A percentile compares a stretch with the other conserved stretches of the same genome.
Conservation (phyloP, 768 basidiomycete species). For the Leccinum boreale region DNA sequence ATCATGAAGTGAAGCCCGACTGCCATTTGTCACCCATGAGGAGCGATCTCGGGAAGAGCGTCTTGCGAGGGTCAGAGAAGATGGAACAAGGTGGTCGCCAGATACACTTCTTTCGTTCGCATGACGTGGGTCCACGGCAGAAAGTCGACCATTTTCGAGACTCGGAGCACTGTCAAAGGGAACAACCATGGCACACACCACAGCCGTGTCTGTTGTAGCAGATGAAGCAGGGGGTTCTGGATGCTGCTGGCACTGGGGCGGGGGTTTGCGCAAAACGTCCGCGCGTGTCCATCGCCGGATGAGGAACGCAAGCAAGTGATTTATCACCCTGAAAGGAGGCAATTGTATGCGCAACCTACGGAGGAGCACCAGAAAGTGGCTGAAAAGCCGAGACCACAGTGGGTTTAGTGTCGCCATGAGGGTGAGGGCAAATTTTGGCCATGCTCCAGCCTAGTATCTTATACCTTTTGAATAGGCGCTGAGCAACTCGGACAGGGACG, state of each 20-base stretch:
- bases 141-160: neutral
- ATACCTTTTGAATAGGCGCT: no score
- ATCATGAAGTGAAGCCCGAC: conserved; percentile 12
- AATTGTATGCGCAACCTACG: neutral
- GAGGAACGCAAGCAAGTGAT: neutral
- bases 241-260: neutral
- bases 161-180: neutral
- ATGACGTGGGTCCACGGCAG: conserved; percentile 5
- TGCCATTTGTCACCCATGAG: conserved; percentile 1
- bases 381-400: neutral
- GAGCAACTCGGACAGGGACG: no score
- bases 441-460: no score
- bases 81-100: conserved; percentile 16
- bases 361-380: neutral
- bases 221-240: neutral
- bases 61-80: conserved; percentile 8
- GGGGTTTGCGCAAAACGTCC: neutral
- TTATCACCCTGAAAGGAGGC: neutral
- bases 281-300: neutral
- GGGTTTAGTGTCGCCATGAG: neutral
- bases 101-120: conserved; percentile 10
- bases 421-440: no score
- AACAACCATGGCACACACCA: neutral
- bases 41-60: conserved; percentile 5
- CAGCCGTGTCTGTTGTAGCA: neutral